Base-by-base conservation (phyloP, 1,284 basidiomycete genomes). In the Heterobasidion occidentale region DNA sequence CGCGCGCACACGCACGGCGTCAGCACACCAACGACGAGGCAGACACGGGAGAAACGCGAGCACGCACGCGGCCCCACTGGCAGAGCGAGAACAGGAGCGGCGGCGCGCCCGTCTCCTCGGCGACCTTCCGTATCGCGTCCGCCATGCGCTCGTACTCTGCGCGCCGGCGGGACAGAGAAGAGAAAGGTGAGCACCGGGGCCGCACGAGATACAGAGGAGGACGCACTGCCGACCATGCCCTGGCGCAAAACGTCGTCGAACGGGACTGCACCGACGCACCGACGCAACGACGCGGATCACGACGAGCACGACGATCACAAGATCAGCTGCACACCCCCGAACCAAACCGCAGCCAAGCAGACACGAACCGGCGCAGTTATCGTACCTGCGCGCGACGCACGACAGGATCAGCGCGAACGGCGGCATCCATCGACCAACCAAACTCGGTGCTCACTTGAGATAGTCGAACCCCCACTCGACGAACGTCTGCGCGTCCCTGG, bases 401-500 rank as follows among this genome's bases (percentile, higher is more conserved):
- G 9, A 27, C 7, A 14, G 1, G 46, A 46, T n/a, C 51, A 27
- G 44, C 38, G 20, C 19, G n/a, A n/a, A n/a, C n/a, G n/a, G n/a
- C n/a, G n/a, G n/a, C n/a, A n/a, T n/a, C n/a, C n/a, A n/a, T n/a
- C n/a, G n/a, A n/a, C n/a, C n/a, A n/a, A n/a, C n/a, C n/a, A n/a
- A n/a, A n/a, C n/a, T n/a, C n/a, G 51, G 47, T 7, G 65, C 76
- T 19, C 55, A 82, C 81, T 83, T 83, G 38, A 83, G 68, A 59
- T 78, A 72, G 63, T 83, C 78, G 55, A 83, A 83, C 2, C 79
- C 80, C 81, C 81, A 84, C 34, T 78, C 73, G 56, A 75, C 72
- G 64, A 80, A 81, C 9, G 74, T 65, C 57, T 75, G 73, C 17
- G 70, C 69, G 64, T 82, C 80, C 56, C 78, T 75, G 52, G 46